phyloP scores from a whole-genome alignment of 75 land plant species.

The Chamaecyparis obtusa region DNA sequence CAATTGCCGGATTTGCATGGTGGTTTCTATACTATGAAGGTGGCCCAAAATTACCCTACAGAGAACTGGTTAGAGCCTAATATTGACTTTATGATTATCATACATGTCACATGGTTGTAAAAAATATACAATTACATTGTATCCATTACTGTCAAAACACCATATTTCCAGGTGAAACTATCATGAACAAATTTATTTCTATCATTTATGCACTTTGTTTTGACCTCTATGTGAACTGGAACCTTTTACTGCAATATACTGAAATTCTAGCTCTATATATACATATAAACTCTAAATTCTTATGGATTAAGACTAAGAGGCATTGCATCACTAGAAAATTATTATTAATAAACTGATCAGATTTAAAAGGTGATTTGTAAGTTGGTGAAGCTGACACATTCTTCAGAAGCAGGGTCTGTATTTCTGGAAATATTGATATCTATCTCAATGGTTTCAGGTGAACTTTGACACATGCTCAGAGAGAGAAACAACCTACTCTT shows the following conservation, averaged over 20 bases:
- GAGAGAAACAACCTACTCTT: constrained; percentile 73
- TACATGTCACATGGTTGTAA: neutral
- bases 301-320: neutral
- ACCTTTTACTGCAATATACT: neutral
- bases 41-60: constrained; percentile 81
- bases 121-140: neutral
- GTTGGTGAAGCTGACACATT: neutral
- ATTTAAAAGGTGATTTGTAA: neutral
- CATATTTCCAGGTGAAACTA: neutral
- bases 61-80: constrained; percentile 68
- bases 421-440: constrained; percentile 7
- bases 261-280: too few relatives aligned
- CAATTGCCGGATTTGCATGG: constrained; percentile 96
- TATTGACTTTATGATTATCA: neutral
- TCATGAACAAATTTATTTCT: neutral
- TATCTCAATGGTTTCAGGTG: constrained; percentile 50
- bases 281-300: neutral
- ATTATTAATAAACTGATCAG: neutral
- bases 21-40: constrained; percentile 90
- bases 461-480: constrained; percentile 82
- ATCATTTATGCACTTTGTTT: neutral
- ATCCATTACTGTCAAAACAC: neutral
- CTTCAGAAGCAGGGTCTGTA: neutral
- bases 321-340: neutral
- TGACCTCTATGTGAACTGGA: neutral